A percentile compares a stretch with the other conserved stretches of the same genome.
Evolutionary conservation across 2,329 filamentous ascomycete species (phyloP).

Genomic region (Xylaria sp.): DNA sequence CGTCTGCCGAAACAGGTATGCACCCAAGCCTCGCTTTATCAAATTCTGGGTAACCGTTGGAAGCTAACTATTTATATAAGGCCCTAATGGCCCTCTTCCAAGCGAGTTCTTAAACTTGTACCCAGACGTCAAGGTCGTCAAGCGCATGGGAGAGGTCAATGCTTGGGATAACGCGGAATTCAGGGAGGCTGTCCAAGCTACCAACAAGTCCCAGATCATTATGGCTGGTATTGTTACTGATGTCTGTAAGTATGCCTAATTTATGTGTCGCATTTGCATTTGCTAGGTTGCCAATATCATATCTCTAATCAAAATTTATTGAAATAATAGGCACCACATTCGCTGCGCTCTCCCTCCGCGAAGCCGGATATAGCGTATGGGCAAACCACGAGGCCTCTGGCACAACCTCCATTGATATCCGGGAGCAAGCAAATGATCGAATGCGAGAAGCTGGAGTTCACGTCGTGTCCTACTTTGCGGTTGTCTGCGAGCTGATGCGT

Average conservation of each 20-base stretch:
- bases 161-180: slow-evolving; percentile 81
- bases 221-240: slow-evolving; percentile 78
- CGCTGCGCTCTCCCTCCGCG: slow-evolving; percentile 75
- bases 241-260: slow-evolving; percentile 63
- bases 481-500: slow-evolving; percentile 75
- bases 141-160: slow-evolving; percentile 76
- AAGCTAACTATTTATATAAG: slow-evolving; percentile 46
- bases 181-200: slow-evolving; percentile 70
- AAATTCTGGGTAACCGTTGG: not conserved
- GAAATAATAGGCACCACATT: slow-evolving; percentile 66
- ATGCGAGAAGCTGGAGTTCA: slow-evolving; percentile 76
- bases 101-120: slow-evolving; percentile 75
- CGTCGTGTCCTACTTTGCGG: slow-evolving; percentile 69
- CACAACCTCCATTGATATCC: slow-evolving; percentile 69
- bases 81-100: slow-evolving; percentile 76
- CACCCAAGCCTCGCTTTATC: not conserved
- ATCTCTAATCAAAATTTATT: not conserved
- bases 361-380: slow-evolving; percentile 77
- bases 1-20: slow-evolving; percentile 68
- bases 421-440: slow-evolving; percentile 71
- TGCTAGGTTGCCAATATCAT: too few species aligned
- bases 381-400: slow-evolving; percentile 78
- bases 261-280: not conserved
- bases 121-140: slow-evolving; percentile 72
- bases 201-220: slow-evolving; percentile 75